Conservation (phyloP, 2,329 filamentous ascomycete species). For the Fusarium pilosicola region DNA sequence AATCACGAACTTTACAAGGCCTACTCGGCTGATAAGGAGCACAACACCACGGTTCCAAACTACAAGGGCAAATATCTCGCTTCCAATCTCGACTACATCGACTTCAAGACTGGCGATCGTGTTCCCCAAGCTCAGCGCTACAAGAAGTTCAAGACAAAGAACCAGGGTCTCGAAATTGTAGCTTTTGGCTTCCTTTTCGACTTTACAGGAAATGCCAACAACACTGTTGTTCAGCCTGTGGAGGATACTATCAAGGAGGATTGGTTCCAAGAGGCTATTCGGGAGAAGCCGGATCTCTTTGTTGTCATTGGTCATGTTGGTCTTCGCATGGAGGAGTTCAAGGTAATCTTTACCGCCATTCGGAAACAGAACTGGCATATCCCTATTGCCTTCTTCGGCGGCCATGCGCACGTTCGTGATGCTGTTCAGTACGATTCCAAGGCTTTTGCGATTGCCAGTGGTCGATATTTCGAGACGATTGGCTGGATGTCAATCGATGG, state of each 20-base stretch:
- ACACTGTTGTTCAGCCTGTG: conserved; percentile 84
- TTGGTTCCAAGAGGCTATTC: conserved; percentile 90
- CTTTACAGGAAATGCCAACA: conserved; percentile 90
- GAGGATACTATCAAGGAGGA: conserved; percentile 81
- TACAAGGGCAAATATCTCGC: conserved; percentile 85
- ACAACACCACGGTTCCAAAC: conserved; percentile 81
- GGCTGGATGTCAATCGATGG: conserved; percentile 91
- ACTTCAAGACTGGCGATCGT: conserved; percentile 74
- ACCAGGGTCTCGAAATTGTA: conserved; percentile 83
- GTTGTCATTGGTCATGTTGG: conserved; percentile 88
- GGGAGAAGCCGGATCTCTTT: conserved; percentile 88
- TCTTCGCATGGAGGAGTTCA: conserved; percentile 82
- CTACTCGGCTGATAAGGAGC: conserved; percentile 81
- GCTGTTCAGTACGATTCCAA: conserved; percentile 81
- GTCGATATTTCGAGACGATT: conserved; percentile 93
- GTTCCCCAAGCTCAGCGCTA: conserved; percentile 84
- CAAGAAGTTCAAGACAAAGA: conserved; percentile 91
- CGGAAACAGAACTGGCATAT: conserved; percentile 79
- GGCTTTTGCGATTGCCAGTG: conserved; percentile 83
- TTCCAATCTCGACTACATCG: conserved; percentile 90
- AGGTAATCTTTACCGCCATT: conserved; percentile 80
- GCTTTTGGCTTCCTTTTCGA: conserved; percentile 97
- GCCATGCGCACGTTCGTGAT: conserved; percentile 90
- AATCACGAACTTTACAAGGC: conserved; percentile 95
- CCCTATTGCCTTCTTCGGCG: conserved; percentile 91